A percentile compares a stretch with the other conserved stretches of the same genome.
Evolutionary conservation across 78 protist species (phyloP).

Genomic region (Dictyostelium capitatum): DNA sequence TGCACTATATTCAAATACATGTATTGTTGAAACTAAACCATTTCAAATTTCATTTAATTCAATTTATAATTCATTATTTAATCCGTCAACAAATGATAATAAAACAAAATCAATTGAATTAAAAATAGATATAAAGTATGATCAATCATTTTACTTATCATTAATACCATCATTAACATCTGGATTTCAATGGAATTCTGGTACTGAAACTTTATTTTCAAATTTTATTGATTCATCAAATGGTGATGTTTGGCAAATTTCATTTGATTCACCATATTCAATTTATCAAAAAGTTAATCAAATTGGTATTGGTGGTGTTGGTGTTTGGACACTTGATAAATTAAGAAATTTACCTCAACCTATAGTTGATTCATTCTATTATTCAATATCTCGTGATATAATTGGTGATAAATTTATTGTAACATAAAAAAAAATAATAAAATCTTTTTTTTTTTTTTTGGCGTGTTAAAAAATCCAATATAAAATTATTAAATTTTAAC

Average conservation of each 20-base stretch:
- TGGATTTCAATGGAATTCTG: background rate
- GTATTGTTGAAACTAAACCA: background rate
- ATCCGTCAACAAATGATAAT: too few relatives aligned
- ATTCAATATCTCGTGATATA: background rate
- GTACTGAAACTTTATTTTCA: background rate
- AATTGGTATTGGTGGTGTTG: constrained; percentile 11
- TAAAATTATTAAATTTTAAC: too few relatives aligned
- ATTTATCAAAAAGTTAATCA: background rate
- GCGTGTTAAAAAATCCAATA: too few relatives aligned
- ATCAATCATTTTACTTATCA: background rate
- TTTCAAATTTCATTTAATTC: background rate
- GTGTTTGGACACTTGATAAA: background rate
- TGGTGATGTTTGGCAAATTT: background rate
- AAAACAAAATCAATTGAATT: too few relatives aligned
- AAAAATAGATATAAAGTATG: too few relatives aligned
- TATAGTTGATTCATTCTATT: background rate
- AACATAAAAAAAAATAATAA: background rate
- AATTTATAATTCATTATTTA: background rate
- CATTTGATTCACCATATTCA: background rate
- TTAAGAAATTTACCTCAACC: background rate
- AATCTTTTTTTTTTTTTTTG: too few relatives aligned
- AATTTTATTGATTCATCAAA: background rate
- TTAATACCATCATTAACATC: background rate
- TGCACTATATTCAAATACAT: background rate
- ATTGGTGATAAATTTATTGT: background rate